Conservation (phyloP, 148 eudicot genomes). For the Persicaria maculosa region DNA sequence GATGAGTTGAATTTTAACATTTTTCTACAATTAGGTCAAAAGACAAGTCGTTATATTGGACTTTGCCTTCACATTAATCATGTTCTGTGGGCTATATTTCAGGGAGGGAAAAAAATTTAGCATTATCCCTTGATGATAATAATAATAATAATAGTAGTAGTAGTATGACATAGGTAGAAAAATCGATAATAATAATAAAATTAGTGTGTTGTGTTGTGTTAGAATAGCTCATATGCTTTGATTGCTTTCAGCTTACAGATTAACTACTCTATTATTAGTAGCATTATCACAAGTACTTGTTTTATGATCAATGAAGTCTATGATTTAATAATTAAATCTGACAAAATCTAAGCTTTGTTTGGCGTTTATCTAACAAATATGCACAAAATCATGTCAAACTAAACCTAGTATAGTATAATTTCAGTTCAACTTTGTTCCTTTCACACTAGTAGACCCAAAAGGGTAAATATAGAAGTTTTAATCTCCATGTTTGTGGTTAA, state of each 20-base stretch:
- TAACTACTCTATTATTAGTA: neutral
- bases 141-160: neutral
- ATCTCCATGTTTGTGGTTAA: neutral
- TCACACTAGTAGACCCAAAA: too few relatives aligned
- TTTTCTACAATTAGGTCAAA: neutral
- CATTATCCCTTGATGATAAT: slow-evolving; percentile 3
- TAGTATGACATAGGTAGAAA: too few relatives aligned
- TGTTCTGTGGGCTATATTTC: slow-evolving; percentile 9
- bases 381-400: too few relatives aligned
- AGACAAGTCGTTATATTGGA: slow-evolving; percentile 4
- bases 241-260: slow-evolving; percentile 6
- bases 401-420: too few relatives aligned
- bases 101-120: neutral
- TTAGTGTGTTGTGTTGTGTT: too few relatives aligned
- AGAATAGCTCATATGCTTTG: neutral
- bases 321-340: neutral
- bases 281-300: neutral
- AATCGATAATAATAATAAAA: too few relatives aligned
- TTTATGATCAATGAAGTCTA: neutral
- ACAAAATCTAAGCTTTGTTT: neutral
- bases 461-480: neutral
- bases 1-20: slow-evolving; percentile 1
- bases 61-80: slow-evolving; percentile 7
- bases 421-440: too few relatives aligned
- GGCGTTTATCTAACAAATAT: too few relatives aligned